phyloP scores from a whole-genome alignment of 345 rosid genomes.

The Gossypium stocksii region DNA sequence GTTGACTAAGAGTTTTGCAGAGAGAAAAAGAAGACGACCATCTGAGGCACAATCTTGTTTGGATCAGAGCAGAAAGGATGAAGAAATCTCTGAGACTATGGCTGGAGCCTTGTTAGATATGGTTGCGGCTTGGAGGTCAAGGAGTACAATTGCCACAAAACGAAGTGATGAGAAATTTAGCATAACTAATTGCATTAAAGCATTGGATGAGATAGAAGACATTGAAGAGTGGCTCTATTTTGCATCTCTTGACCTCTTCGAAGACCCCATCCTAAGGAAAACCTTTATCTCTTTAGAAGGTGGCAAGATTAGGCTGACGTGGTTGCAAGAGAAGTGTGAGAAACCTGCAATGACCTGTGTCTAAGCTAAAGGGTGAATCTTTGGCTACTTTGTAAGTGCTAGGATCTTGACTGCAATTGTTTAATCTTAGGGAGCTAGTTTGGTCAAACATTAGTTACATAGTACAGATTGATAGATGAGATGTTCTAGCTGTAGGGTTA shows the following conservation, averaged over 20 bases:
- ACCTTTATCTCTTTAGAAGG: conserved; percentile 55
- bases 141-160: conserved; percentile 21
- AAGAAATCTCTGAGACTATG: conserved; percentile 38
- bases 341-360: neutral
- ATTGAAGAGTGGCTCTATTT: conserved; percentile 53
- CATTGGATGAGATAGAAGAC: conserved; percentile 56
- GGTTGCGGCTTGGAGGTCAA: conserved; percentile 45
- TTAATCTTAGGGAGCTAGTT: conserved; percentile 5
- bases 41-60: conserved; percentile 27
- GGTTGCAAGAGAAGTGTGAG: conserved; percentile 58
- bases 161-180: conserved; percentile 38
- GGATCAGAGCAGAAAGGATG: conserved; percentile 30
- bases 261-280: conserved; percentile 48
- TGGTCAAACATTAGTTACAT: conserved; percentile 9
- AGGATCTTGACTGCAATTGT: neutral
- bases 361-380: neutral
- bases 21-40: conserved; percentile 48
- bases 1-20: conserved; percentile 23
- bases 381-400: conserved; percentile 3
- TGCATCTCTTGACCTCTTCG: conserved; percentile 71
- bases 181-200: conserved; percentile 57
- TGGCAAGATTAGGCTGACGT: conserved; percentile 34
- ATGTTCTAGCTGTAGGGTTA: neutral
- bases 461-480: neutral
- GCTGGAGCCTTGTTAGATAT: conserved; percentile 63